Evolutionary conservation across 495 filamentous ascomycete species (phyloP), one percentile per base, ranked within the genome.

Genomic region (Annulohypoxylon maeteangense): DNA sequence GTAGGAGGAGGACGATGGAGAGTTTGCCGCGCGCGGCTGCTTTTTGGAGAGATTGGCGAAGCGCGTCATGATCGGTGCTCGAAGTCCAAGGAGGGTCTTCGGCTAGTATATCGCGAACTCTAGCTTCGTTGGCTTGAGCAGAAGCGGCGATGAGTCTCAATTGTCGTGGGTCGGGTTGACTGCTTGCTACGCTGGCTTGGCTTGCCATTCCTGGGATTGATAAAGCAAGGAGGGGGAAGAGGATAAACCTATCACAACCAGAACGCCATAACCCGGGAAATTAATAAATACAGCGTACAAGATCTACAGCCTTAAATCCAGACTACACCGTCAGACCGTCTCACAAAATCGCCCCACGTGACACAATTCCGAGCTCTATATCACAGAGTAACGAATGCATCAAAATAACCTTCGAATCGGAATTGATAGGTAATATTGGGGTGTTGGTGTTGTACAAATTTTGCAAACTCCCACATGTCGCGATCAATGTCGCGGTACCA

Each of bases 1-100:
- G 82, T 4, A 90, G 75, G 53, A 87, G 65, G 12, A 83, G 79
- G 42, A 88, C 69, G 0, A 87, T 68, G 56, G 86, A 78, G 36
- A 80, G 83, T 61, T 87, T 84, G 31, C 86, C 87, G 68, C 83
- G 83, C 78, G 82, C 87, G 8, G 88, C 86, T 18, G 87, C 87
- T 4, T 83, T 86, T 82, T 89, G 89, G 23, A 91, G 74, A 42
- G 84, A 53, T 53, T 76, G 72, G 54, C 77, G 75, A 7, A 79
- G 71, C 18, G 77, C 75, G 42, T 78, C 77, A 48, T 65, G 70
- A 45, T 79, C 77, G 40, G 70, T 68, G 14, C 36, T 48, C 1
- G 75, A 75, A 6, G 63, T 72, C 77, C 77, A 79, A 4, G 69
- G 65, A 8, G 75, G 63, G 1, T 78, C 74, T 50, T 79, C 77